phyloP scores from a whole-genome alignment of 1,139 yeast species.

The Taiozyma onychis region DNA sequence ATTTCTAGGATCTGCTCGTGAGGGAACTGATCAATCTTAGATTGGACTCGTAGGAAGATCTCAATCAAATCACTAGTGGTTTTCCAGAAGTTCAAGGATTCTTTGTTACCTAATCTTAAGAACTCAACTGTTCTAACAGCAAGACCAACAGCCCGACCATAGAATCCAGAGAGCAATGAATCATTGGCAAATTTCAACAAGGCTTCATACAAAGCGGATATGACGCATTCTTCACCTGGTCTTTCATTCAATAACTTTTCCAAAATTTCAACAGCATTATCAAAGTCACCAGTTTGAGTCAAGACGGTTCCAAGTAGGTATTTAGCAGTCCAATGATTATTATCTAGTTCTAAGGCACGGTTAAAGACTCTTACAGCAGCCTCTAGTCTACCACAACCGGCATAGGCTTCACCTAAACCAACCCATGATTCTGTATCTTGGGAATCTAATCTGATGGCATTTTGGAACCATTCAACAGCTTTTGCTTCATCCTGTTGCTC shows the following conservation, averaged over 20 bases:
- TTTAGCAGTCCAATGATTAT: conserved; percentile 52
- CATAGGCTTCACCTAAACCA: conserved; percentile 91
- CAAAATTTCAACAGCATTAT: conserved; percentile 38
- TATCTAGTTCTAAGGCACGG: conserved; percentile 51
- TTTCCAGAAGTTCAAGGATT: conserved; percentile 48
- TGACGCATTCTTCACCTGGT: conserved; percentile 52
- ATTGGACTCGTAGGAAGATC: conserved; percentile 41
- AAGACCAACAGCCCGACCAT: conserved; percentile 53
- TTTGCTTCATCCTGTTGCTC: conserved; percentile 69
- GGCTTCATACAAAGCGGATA: conserved; percentile 53
- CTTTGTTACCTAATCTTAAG: conserved; percentile 23
- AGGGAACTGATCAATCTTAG: conserved; percentile 40
- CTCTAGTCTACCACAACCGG: conserved; percentile 75
- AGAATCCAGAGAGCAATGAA: conserved; percentile 55
- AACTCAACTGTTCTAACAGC: conserved; percentile 38
- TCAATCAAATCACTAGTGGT: conserved; percentile 41
- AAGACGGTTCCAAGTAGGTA: conserved; percentile 65
- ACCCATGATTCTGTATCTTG: conserved; percentile 80
- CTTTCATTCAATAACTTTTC: conserved; percentile 36
- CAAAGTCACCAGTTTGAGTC: conserved; percentile 45
- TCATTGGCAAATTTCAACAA: conserved; percentile 48
- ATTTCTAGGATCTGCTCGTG: conserved; percentile 34
- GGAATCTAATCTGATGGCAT: conserved; percentile 66
- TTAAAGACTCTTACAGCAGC: conserved; percentile 82
- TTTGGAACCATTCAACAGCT: conserved; percentile 87